A percentile compares a stretch with the other conserved stretches of the same genome.
Evolutionary conservation across 108 stramenopile species (phyloP).

Genomic region (Skeletonema potamos): DNA sequence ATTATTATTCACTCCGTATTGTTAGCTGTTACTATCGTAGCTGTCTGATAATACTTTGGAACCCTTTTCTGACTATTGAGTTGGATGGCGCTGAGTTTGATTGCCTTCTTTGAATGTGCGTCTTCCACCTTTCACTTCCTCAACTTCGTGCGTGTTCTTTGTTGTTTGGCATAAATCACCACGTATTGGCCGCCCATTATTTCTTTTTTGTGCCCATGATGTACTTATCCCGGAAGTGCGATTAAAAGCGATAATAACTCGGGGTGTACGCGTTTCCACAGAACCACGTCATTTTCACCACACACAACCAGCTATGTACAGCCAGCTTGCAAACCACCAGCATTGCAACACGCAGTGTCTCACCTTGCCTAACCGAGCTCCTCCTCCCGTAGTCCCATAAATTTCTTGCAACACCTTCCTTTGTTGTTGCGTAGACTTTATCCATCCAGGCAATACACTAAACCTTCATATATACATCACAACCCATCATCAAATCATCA

Average conservation of each 20-base stretch:
- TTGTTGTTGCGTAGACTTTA: not conserved
- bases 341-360: not conserved
- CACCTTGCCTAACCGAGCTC: not conserved
- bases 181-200: not conserved
- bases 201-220: not conserved
- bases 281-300: not conserved
- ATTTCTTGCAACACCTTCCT: not conserved
- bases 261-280: not conserved
- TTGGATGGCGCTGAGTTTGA: too few relatives aligned
- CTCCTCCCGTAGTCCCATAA: not conserved
- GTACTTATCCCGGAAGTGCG: too few relatives aligned
- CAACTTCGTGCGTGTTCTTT: not conserved
- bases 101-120: too few relatives aligned
- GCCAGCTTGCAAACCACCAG: not conserved
- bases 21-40: not conserved
- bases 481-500: not conserved
- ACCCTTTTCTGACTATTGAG: too few relatives aligned
- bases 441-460: not conserved
- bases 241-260: not conserved
- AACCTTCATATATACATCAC: not conserved
- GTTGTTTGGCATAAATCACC: not conserved
- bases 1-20: not conserved
- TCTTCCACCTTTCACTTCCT: too few relatives aligned
- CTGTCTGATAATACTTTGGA: too few relatives aligned
- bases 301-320: too few relatives aligned